These are phyloP conservation scores for Microdochium trichocladiopsis DNA, from an alignment of 2,329 filamentous ascomycete genomes.

Conservation along the genomic window DNA sequence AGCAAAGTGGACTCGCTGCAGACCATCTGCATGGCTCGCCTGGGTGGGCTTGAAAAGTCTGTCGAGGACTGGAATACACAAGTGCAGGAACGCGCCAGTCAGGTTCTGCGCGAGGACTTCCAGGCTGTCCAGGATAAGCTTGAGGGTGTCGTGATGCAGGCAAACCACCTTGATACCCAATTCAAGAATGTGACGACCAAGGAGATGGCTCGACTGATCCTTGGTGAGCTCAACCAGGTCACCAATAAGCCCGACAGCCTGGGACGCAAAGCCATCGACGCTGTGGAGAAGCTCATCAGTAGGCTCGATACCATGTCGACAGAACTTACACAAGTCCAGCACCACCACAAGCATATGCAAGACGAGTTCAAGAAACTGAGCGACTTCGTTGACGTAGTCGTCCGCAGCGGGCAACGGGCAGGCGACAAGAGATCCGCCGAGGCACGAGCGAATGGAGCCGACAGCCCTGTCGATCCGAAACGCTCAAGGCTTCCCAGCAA, in stretches of 20 bases:
- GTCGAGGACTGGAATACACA: not conserved
- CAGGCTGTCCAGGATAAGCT: not conserved
- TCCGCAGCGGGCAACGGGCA: too few relatives aligned
- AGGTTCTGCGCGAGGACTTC: not conserved
- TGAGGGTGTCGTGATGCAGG: not conserved
- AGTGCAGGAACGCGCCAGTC: not conserved
- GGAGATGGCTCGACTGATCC: not conserved
- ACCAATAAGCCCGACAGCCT: not conserved
- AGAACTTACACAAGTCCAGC: not conserved
- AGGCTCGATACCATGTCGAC: not conserved
- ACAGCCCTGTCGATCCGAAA: too few relatives aligned
- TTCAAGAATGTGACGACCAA: slow-evolving; percentile 2
- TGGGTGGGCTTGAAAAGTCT: not conserved
- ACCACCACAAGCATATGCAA: not conserved
- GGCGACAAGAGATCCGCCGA: too few relatives aligned
- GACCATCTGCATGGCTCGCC: not conserved
- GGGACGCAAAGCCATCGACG: too few relatives aligned
- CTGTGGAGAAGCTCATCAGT: not conserved
- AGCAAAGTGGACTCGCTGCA: too few relatives aligned
- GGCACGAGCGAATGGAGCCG: too few relatives aligned
- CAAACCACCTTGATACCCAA: not conserved
- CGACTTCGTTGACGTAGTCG: too few relatives aligned
- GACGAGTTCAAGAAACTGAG: not conserved
- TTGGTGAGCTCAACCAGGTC: not conserved
- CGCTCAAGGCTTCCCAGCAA: too few relatives aligned